Evolutionary conservation across 192 early-diverging fungal genomes (phyloP), one percentile per base, ranked within the genome.

Genomic region (Entomortierella chlamydospora): DNA sequence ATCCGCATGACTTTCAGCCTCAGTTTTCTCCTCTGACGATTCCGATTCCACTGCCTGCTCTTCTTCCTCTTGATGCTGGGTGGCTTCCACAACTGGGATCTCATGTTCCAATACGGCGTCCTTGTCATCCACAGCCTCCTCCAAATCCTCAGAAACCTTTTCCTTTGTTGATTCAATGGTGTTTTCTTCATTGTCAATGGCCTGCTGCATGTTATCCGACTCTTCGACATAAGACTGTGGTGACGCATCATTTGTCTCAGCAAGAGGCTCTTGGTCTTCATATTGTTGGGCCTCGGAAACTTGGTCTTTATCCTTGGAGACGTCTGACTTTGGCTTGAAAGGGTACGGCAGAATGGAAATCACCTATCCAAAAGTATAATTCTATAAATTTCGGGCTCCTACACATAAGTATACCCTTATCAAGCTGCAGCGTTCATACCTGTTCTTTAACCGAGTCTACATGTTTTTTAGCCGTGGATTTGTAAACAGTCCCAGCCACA

Each of bases 401-500:
- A 43, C 5, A n/a, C 0, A 25, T 17, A 11, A 3, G 12, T 28
- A 22, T 13, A 20, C 33, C 17, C 42, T 15, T 11, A 22, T 22
- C 47, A 41, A 28, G n/a, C 52, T 8, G 22, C 37, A 37, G 30
- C 25, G n/a, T 29, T 9, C 34, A 6, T 76, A 78, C 74, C 67
- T 70, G 66, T 0, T 70, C 74, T 47, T 70, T 78, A 7, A 61
- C 74, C 7, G 66, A 64, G 29, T 78, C 74, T 11, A 78, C 74
- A 49, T 78, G 74, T 39, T 78, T 78, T 47, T 78, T 78, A 23
- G 74, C 74, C 0, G 74, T 70, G 12, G 67, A 57, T 31, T 61
- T 54, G 57, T 78, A 78, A 6, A 78, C 67, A 15, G 43, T 43
- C 23, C 67, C 67, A 0, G 56, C 74, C 23, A 61, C 67, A 12